These are phyloP conservation scores for Eucalyptus decipiens DNA, from an alignment of 345 rosid species.

Conservation along the genomic window DNA sequence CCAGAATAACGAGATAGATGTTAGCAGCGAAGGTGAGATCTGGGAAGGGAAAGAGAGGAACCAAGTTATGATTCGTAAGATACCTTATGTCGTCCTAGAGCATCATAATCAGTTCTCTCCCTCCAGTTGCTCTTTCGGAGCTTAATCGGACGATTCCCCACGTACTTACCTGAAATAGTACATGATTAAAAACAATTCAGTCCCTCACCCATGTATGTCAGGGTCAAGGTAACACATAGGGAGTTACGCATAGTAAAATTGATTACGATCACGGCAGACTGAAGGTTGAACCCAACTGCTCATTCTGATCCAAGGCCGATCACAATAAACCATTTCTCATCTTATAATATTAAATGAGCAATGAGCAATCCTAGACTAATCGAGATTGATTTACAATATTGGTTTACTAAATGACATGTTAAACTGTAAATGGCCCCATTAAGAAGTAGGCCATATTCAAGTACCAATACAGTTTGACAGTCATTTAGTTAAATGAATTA, in stretches of 20 bases:
- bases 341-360: background rate
- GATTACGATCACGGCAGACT: background rate
- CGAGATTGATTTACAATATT: background rate
- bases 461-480: background rate
- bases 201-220: background rate
- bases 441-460: background rate
- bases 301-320: background rate
- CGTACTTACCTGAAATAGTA: constrained; percentile 67
- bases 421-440: background rate
- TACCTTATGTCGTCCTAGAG: constrained; percentile 71
- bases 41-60: background rate
- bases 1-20: background rate
- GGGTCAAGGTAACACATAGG: background rate
- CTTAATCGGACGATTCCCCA: constrained; percentile 93
- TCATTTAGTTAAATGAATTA: background rate
- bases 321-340: background rate
- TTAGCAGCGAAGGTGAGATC: background rate
- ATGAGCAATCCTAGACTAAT: background rate
- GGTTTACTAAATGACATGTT: background rate
- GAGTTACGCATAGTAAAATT: background rate
- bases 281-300: background rate
- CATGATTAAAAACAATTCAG: background rate
- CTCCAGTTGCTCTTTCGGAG: constrained; percentile 96
- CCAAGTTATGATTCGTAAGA: background rate
- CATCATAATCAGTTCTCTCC: constrained; percentile 76